Conservation (phyloP, 257 asterid species). For the Verbascum thapsus region DNA sequence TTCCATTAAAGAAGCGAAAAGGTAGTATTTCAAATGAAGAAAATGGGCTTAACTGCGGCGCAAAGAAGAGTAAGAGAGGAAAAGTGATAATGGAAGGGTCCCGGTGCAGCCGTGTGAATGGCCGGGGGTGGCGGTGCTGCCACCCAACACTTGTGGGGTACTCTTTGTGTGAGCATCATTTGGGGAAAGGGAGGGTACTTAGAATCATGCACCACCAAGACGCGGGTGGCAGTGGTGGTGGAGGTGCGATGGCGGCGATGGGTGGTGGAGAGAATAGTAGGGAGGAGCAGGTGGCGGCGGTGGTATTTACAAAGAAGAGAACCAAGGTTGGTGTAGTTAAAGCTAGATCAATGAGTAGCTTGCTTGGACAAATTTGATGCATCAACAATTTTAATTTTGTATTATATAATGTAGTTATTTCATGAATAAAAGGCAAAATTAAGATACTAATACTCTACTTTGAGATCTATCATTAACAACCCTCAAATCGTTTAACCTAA, state of each 20-base stretch:
- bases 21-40: constrained; percentile 30
- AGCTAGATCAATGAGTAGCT: constrained; percentile 70
- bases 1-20: constrained; percentile 64
- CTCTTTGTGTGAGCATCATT: constrained; percentile 73
- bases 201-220: constrained; percentile 40
- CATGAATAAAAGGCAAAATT: too few species aligned
- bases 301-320: constrained; percentile 42
- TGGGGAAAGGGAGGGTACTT: constrained; percentile 75
- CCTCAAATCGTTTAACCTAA: too few species aligned
- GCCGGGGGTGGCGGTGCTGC: constrained; percentile 85
- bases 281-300: constrained; percentile 2
- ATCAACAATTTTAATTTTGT: too few species aligned
- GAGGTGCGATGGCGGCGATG: background rate
- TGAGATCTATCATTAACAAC: too few species aligned
- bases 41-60: background rate
- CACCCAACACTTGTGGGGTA: constrained; percentile 75
- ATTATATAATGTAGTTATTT: too few species aligned
- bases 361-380: constrained; percentile 48
- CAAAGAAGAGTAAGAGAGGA: constrained; percentile 55
- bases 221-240: background rate
- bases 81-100: constrained; percentile 66
- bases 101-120: constrained; percentile 80
- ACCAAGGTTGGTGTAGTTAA: constrained; percentile 57
- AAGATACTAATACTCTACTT: too few species aligned
- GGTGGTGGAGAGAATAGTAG: background rate